These are phyloP conservation scores for Serpula lacrymans DNA, from an alignment of 768 basidiomycete species.

Conservation along the genomic window DNA sequence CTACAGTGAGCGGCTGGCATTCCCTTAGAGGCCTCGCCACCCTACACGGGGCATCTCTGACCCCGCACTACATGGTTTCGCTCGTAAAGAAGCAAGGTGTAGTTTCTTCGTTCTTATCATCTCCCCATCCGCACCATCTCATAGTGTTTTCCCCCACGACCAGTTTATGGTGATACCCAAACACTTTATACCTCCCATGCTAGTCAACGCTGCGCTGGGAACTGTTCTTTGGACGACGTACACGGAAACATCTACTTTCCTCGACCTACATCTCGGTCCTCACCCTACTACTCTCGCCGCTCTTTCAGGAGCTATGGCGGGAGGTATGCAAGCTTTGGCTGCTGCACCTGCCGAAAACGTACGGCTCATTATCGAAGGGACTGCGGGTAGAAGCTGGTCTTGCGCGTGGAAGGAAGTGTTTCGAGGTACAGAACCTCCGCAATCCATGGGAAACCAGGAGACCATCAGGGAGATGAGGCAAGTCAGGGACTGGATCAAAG, in stretches of 20 bases:
- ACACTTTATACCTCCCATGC: constrained; percentile 75
- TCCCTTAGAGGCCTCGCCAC: constrained; percentile 58
- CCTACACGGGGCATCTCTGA: constrained; percentile 49
- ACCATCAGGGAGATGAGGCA: constrained; percentile 55
- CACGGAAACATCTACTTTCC: constrained; percentile 41
- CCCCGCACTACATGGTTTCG: constrained; percentile 50
- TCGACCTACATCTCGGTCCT: constrained; percentile 40
- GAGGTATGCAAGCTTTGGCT: constrained; percentile 64
- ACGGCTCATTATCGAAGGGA: constrained; percentile 63
- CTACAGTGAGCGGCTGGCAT: constrained; percentile 74
- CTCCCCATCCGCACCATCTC: constrained; percentile 1
- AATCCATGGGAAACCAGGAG: constrained; percentile 26
- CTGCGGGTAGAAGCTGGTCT: constrained; percentile 58
- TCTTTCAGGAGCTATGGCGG: constrained; percentile 63
- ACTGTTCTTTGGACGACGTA: constrained; percentile 75
- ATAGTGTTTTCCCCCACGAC: too few species aligned
- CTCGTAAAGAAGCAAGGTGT: constrained; percentile 70
- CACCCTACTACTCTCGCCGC: constrained; percentile 50
- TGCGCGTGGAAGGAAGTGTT: constrained; percentile 81
- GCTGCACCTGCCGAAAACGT: constrained; percentile 80
- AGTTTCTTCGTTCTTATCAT: constrained; percentile 19
- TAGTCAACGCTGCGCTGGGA: constrained; percentile 67
- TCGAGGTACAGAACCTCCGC: constrained; percentile 38
- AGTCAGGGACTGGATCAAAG: constrained; percentile 72
- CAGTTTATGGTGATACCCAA: constrained; percentile 60